Percentiles rank a stretch among this genome's conserved stretches.
phyloP scores from a whole-genome alignment of 1,284 basidiomycete species.

The Microbotryum scabiosae region DNA sequence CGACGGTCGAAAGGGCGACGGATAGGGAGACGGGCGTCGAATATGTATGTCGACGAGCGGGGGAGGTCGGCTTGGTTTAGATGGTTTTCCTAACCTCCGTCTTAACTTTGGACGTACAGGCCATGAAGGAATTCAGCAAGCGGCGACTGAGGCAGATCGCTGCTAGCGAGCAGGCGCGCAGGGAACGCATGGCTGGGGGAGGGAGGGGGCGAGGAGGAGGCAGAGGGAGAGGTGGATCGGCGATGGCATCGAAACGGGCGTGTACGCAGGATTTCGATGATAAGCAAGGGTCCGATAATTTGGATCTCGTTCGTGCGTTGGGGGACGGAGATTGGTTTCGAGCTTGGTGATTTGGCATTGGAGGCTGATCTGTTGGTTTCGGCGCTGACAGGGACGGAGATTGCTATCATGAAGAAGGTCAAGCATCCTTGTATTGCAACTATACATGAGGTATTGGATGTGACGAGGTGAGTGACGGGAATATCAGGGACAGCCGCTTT shows the following conservation, averaged over 20 bases:
- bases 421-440: constrained; percentile 42
- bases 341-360: too few species aligned
- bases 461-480: constrained; percentile 29
- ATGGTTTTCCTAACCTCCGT: not conserved
- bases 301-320: constrained; percentile 19
- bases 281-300: constrained; percentile 24
- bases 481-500: not conserved
- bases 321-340: too few species aligned
- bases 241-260: not conserved
- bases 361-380: not conserved
- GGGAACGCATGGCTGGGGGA: constrained; percentile 10
- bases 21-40: constrained; percentile 31
- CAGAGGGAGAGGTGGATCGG: constrained; percentile 12
- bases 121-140: constrained; percentile 36
- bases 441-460: constrained; percentile 51
- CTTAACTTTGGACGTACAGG: constrained; percentile 12
- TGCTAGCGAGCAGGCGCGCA: constrained; percentile 10
- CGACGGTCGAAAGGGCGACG: constrained; percentile 31
- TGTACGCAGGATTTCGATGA: constrained; percentile 6
- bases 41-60: constrained; percentile 16
- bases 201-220: constrained; percentile 6
- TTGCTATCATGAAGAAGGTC: constrained; percentile 37
- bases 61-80: too few species aligned
- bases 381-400: constrained; percentile 22
- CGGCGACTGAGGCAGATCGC: constrained; percentile 26